Conservation (phyloP, 2,329 filamentous ascomycete genomes). For the Exophiala phaeomuriformis region DNA sequence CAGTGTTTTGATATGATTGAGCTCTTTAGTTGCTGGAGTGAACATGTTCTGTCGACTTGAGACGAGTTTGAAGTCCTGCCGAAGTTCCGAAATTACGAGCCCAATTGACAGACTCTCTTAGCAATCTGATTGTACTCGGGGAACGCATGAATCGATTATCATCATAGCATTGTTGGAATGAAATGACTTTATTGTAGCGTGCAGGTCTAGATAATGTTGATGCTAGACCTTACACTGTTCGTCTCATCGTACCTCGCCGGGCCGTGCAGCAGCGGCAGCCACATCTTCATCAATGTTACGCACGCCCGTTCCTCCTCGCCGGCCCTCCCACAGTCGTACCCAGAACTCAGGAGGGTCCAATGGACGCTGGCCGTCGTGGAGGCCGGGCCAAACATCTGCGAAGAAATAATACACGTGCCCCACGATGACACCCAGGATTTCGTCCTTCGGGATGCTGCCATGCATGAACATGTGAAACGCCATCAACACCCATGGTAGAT, state of each 20-base stretch:
- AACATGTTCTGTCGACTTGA: no score
- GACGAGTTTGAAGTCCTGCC: no score
- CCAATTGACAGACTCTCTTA: no score
- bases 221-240: neutral
- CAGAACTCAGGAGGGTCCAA: constrained; percentile 87
- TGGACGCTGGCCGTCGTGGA: constrained; percentile 76
- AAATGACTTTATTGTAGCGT: no score
- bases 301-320: constrained; percentile 38
- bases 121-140: no score
- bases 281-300: constrained; percentile 56
- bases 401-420: constrained; percentile 99
- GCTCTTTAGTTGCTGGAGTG: no score
- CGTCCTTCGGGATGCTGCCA: constrained; percentile 83
- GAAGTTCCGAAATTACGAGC: no score
- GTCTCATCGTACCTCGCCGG: constrained; percentile 27
- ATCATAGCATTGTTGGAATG: no score
- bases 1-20: no score
- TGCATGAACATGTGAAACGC: constrained; percentile 87
- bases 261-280: constrained; percentile 45
- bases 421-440: constrained; percentile 89
- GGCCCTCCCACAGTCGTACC: constrained; percentile 68
- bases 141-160: no score
- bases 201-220: neutral
- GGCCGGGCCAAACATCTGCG: constrained; percentile 86
- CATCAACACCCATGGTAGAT: constrained; percentile 93